Evolutionary conservation across 441 rosid genomes (phyloP).

Genomic region (Gossypium schwendimanii): DNA sequence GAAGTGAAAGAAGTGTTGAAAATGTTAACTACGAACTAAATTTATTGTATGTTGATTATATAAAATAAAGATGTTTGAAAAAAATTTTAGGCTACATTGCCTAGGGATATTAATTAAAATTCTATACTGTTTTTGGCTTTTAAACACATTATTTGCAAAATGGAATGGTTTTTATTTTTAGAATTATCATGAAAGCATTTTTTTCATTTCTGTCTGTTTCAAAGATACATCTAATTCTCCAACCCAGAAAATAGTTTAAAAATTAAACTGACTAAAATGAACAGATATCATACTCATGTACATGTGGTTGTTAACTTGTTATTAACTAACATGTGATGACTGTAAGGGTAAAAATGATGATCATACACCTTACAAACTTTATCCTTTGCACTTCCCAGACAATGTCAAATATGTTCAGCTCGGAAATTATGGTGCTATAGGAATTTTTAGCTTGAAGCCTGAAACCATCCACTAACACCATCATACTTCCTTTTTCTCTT

Average conservation of each 20-base stretch:
- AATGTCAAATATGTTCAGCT: not conserved
- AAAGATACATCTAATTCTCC: not conserved
- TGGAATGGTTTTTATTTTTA: not conserved
- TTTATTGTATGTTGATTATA: not conserved
- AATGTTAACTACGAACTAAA: not conserved
- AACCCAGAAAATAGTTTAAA: not conserved
- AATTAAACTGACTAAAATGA: not conserved
- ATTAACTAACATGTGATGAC: not conserved
- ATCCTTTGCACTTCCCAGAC: not conserved
- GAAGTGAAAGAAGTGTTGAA: not conserved
- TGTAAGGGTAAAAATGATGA: not conserved
- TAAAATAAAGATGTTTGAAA: not conserved
- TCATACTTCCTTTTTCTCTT: not conserved
- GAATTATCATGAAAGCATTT: not conserved
- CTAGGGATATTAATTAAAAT: not conserved
- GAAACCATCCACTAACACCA: not conserved
- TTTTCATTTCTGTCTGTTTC: not conserved
- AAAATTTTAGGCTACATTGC: not conserved
- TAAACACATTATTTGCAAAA: not conserved
- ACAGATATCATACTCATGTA: not conserved
- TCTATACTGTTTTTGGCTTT: not conserved
- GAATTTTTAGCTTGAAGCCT: not conserved
- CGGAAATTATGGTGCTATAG: not conserved
- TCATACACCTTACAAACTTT: not conserved
- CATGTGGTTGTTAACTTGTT: not conserved